Evolutionary conservation across 148 eudicot species (phyloP), one percentile per base, ranked within the genome.

Genomic region (Pouteria glomerata): DNA sequence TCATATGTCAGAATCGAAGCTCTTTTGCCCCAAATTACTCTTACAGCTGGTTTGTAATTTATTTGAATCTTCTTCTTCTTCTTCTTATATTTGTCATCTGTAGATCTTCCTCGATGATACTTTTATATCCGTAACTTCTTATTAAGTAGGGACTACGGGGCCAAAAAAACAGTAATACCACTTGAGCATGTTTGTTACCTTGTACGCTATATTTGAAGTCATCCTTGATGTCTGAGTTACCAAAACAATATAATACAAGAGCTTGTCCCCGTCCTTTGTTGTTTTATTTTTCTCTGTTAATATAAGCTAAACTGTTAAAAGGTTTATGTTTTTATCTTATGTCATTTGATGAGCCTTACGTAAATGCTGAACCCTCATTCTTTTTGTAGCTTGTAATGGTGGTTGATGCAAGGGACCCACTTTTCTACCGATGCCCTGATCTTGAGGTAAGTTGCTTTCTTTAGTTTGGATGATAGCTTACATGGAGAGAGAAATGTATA

Each of bases 351-450:
- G 27, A 57, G 41, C 35, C 62, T 61, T 76, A 34, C 16, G 37
- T 66, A 18, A 45, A 75, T 42, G 44, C 74, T 77, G 62, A 68
- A 67, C 57, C 51, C 33, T 23, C 61, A 39, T 0, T 56, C n/a
- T 74, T n/a, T 58, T 21, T 74, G 64, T 93, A 95, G 98, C 85
- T 95, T 83, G 98, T 95, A 66, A 91, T 87, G 90, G 98, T 95
- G 47, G 98, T 91, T 79, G 98, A 95, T 85, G 96, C 97, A 66
- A 85, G 98, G 79, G 87, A 95, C 78, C 98, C 98, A 21, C 84
- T 95, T 71, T 95, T 95, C 83, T 95, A 95, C 72, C 96, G 96
- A 24, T 95, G 98, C 78, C 93, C 97, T 56, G 98, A 95, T 81
- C 92, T 95, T 26, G 98, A 95, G 98, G 98, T 95, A 89, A 75